Evolutionary conservation across 2,329 filamentous ascomycete genomes (phyloP).

Genomic region (Sordariomycetes sp.): DNA sequence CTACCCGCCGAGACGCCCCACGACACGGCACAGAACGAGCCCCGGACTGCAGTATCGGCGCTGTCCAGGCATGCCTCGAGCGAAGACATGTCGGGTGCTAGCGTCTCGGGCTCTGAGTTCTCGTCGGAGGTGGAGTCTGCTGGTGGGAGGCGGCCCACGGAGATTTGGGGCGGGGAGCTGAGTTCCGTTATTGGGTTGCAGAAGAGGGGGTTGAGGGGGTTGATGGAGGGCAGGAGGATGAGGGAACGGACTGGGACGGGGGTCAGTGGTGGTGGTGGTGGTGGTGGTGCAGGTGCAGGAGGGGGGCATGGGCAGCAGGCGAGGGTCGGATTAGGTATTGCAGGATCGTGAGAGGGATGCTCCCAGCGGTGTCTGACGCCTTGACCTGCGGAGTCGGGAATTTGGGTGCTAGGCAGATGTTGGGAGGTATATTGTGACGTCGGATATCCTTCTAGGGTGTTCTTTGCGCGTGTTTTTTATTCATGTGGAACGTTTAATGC

Average conservation of each 20-base stretch:
- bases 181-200: conserved; percentile 90
- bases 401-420: background rate
- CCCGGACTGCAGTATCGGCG: conserved; percentile 32
- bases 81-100: conserved; percentile 35
- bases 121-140: conserved; percentile 35
- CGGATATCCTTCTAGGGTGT: background rate
- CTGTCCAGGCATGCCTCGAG: conserved; percentile 24
- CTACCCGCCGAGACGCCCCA: background rate
- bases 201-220: conserved; percentile 77
- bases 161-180: conserved; percentile 70
- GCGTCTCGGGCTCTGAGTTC: conserved; percentile 40
- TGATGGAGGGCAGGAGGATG: conserved; percentile 90
- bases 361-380: background rate
- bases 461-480: background rate
- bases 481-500: background rate
- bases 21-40: conserved; percentile 16
- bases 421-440: background rate
- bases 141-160: conserved; percentile 29
- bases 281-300: too few relatives aligned
- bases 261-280: conserved; percentile 14
- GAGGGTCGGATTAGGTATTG: conserved; percentile 35
- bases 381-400: background rate
- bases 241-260: conserved; percentile 51
- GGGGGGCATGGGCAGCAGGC: conserved; percentile 13
- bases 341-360: conserved; percentile 21